Evolutionary conservation across 345 rosid genomes (phyloP).

Genomic region (Brassica nigra): DNA sequence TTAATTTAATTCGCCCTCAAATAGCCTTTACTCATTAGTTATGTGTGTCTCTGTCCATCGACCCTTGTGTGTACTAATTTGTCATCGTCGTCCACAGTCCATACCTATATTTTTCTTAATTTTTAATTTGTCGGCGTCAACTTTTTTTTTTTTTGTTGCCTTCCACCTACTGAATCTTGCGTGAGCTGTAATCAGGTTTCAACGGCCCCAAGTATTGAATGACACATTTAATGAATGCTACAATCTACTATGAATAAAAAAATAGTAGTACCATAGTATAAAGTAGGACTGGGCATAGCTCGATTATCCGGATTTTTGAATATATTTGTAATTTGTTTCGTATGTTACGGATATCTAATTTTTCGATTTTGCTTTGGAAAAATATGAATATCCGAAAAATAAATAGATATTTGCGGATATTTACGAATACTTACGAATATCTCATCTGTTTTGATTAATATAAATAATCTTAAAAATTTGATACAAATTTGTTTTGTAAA

Average conservation of each 20-base stretch:
- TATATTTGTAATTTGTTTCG: too few relatives aligned
- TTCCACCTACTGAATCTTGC: slow-evolving; percentile 7
- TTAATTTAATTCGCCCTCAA: background rate
- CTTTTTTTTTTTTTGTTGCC: background rate
- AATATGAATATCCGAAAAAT: too few relatives aligned
- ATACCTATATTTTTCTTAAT: background rate
- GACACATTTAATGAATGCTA: slow-evolving; percentile 10
- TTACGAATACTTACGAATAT: too few relatives aligned
- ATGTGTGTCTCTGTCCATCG: background rate
- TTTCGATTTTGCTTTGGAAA: too few relatives aligned
- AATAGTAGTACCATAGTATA: background rate
- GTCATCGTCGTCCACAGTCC: slow-evolving; percentile 2
- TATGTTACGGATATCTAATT: too few relatives aligned
- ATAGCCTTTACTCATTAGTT: background rate
- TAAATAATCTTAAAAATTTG: too few relatives aligned
- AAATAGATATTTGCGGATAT: too few relatives aligned
- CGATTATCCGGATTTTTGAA: too few relatives aligned
- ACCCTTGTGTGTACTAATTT: background rate
- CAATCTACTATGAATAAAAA: background rate
- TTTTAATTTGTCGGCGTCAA: slow-evolving; percentile 26
- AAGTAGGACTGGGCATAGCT: too few relatives aligned
- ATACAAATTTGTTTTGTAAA: too few relatives aligned
- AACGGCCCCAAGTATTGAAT: slow-evolving; percentile 28
- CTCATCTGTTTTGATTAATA: too few relatives aligned
- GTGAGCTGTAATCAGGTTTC: slow-evolving; percentile 36